Conservation (phyloP, 768 basidiomycete genomes). For the Boletales sp. region DNA sequence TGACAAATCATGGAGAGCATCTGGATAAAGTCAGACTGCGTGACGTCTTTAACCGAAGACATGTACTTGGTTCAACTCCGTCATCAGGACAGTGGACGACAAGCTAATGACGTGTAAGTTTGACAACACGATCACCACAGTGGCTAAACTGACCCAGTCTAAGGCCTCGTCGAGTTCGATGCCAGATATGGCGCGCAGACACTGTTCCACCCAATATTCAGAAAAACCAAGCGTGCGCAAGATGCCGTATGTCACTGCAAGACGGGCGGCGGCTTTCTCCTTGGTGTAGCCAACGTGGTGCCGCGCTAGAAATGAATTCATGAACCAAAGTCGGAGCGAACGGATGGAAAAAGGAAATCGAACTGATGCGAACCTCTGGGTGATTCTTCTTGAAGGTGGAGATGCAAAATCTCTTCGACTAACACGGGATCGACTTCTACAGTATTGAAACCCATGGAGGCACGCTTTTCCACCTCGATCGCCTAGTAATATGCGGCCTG, state of each 20-base stretch:
- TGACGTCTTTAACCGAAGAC: neutral
- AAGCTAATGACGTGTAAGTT: constrained; percentile 43
- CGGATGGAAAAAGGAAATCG: neutral
- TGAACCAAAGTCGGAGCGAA: neutral
- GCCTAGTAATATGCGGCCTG: constrained; percentile 31
- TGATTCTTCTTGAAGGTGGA: constrained; percentile 38
- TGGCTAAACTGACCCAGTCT: constrained; percentile 69
- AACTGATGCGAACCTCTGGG: constrained; percentile 26
- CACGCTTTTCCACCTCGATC: constrained; percentile 78
- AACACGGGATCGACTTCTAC: constrained; percentile 61
- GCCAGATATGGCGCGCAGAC: constrained; percentile 58
- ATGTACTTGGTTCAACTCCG: constrained; percentile 44
- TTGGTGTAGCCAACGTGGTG: constrained; percentile 47
- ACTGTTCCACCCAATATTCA: constrained; percentile 65
- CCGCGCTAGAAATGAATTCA: constrained; percentile 2
- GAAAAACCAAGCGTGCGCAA: constrained; percentile 75
- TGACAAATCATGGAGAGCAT: constrained; percentile 11
- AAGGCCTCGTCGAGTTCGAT: constrained; percentile 84
- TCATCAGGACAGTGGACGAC: constrained; percentile 59
- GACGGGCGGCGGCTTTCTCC: constrained; percentile 66
- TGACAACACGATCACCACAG: neutral
- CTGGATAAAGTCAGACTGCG: constrained; percentile 4
- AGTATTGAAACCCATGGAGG: constrained; percentile 56
- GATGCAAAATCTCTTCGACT: constrained; percentile 55
- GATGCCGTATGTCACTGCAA: constrained; percentile 80